phyloP scores from a whole-genome alignment of 2,329 filamentous ascomycete species.

The Coniochaeta sp. region DNA sequence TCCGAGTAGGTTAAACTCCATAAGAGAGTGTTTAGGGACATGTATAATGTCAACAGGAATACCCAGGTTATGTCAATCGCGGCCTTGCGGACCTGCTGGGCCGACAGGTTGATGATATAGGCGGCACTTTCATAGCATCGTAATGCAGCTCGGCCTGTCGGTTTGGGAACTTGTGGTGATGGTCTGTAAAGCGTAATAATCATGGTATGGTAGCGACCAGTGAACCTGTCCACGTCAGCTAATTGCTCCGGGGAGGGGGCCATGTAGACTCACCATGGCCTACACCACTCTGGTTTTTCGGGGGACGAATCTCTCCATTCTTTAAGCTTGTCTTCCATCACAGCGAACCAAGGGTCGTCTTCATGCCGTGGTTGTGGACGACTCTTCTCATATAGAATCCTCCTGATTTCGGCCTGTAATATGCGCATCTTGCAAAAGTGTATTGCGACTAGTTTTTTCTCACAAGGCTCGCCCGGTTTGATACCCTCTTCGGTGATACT shows the following conservation, averaged over 20 bases:
- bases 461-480: conserved; percentile 59
- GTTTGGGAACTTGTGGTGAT: conserved; percentile 84
- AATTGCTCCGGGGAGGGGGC: no score
- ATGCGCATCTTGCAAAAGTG: conserved; percentile 91
- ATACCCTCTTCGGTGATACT: conserved; percentile 76
- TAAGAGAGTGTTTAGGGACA: conserved; percentile 82
- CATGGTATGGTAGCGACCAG: conserved; percentile 74
- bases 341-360: conserved; percentile 76
- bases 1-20: conserved; percentile 88
- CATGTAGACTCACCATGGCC: conserved; percentile 58
- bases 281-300: conserved; percentile 62
- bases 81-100: conserved; percentile 67
- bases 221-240: conserved; percentile 43
- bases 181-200: conserved; percentile 82
- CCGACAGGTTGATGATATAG: conserved; percentile 74
- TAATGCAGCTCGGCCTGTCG: conserved; percentile 68
- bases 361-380: conserved; percentile 69
- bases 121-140: conserved; percentile 78
- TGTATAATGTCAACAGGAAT: conserved; percentile 82
- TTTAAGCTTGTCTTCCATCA: conserved; percentile 71
- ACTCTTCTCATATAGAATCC: conserved; percentile 80
- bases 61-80: conserved; percentile 89
- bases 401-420: conserved; percentile 78
- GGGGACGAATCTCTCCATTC: conserved; percentile 75
- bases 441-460: conserved; percentile 82